Evolutionary conservation across 2,329 filamentous ascomycete species (phyloP).

Genomic region (Aspergillus eucalypticola): DNA sequence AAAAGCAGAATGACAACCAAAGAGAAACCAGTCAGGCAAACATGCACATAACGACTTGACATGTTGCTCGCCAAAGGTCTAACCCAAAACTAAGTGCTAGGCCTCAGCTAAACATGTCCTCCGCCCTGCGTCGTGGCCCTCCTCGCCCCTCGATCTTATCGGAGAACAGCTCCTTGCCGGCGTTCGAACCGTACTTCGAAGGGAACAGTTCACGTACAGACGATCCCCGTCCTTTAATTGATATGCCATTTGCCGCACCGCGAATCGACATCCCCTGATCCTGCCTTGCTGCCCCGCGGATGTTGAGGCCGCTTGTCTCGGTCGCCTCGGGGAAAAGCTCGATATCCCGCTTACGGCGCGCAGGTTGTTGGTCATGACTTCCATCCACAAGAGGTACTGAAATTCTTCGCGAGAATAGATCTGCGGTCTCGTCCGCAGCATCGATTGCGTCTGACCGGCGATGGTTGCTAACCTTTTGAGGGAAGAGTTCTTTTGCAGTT

Average conservation of each 20-base stretch:
- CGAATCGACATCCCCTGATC: conserved; percentile 42
- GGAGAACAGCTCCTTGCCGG: conserved; percentile 69
- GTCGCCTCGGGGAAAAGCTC: conserved; percentile 44
- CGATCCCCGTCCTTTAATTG: conserved; percentile 70
- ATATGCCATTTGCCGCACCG: conserved; percentile 54
- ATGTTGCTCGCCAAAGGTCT: not conserved
- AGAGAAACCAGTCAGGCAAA: not conserved
- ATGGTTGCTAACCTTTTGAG: conserved; percentile 49
- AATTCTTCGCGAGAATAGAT: conserved; percentile 53
- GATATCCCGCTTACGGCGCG: conserved; percentile 32
- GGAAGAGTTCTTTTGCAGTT: conserved; percentile 58
- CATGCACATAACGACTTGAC: too few relatives aligned
- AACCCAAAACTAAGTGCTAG: not conserved
- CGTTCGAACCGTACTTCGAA: conserved; percentile 57
- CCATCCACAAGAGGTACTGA: conserved; percentile 53
- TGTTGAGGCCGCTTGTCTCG: conserved; percentile 52
- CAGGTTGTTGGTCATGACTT: conserved; percentile 26
- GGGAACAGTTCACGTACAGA: conserved; percentile 71
- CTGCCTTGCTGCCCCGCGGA: conserved; percentile 59
- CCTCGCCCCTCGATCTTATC: conserved; percentile 61
- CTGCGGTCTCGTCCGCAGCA: conserved; percentile 55
- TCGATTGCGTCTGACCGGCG: conserved; percentile 55
- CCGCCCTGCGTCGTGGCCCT: conserved; percentile 64
- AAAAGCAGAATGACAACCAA: not conserved
- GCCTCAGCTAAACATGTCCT: conserved; percentile 69